Evolutionary conservation across 257 asterid genomes (phyloP).

Genomic region (Salvia hispanica): DNA sequence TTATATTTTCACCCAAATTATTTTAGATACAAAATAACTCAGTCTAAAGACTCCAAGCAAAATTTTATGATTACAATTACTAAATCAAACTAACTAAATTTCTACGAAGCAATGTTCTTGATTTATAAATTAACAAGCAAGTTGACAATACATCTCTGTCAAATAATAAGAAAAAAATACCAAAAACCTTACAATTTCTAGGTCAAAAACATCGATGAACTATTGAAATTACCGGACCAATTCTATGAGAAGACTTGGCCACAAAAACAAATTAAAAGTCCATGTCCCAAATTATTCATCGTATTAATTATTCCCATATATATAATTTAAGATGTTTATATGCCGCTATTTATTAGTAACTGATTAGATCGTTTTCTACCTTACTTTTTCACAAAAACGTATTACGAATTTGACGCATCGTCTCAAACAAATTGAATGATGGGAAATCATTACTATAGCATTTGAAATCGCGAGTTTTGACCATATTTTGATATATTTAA

Average conservation of each 20-base stretch:
- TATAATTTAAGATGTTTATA: neutral
- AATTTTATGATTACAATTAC: too few relatives aligned
- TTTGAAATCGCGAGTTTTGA: too few relatives aligned
- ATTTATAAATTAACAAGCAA: neutral
- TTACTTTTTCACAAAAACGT: neutral
- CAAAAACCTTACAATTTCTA: neutral
- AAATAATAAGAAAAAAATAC: neutral
- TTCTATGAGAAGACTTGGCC: neutral
- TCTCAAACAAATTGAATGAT: too few relatives aligned
- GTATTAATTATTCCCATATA: too few relatives aligned
- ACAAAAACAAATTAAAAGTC: conserved; percentile 6
- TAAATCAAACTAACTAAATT: neutral
- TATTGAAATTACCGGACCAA: neutral
- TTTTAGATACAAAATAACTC: too few relatives aligned
- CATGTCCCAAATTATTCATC: neutral
- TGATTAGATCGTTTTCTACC: neutral
- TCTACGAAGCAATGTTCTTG: too few relatives aligned
- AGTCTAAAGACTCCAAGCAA: too few relatives aligned
- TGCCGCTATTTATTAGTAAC: neutral
- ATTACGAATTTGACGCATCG: neutral
- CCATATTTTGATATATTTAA: too few relatives aligned
- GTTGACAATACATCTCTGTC: neutral
- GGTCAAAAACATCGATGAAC: conserved; percentile 9
- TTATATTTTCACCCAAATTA: too few relatives aligned
- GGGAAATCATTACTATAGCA: too few relatives aligned